Evolutionary conservation across 148 eudicot genomes (phyloP), one percentile per base, ranked within the genome.

Genomic region (Drosera capensis): DNA sequence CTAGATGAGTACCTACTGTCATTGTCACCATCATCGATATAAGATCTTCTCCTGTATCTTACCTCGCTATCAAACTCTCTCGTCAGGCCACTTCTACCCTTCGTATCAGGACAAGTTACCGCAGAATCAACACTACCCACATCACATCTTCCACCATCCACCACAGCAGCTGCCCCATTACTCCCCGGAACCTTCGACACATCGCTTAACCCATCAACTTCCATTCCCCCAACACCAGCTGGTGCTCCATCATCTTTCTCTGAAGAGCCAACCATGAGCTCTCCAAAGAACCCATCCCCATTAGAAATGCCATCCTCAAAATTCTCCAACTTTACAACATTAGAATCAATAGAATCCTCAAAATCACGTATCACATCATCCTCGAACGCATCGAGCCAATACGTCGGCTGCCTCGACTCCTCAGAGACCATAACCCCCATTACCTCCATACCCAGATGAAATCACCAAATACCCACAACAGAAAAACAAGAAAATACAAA

Each of bases 341-440:
- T 46, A 11, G 61, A 31, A 25, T 38, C 22, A 8, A 20, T 45
- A 24, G 61, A 61, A 46, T 51, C 71, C 11, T 71, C 68, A 38
- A 71, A 58, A 49, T 74, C 70, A 41, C 78, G 71, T 2, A 78
- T 68, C 18, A 70, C 25, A 23, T 70, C 60, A 20, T 80, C 97
- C 66, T 88, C 97, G 46, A 86, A 80, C 7, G 97, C 95, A 40
- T 90, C 95, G 6, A 84, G 63, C 97, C 97, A 90, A 52, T 84
- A 90, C 18, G 73, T 71, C 8, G 83, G 66, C 7, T 80, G 64
- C 35, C 51, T 68, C 14, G 45, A 59, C 30, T 57, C 71, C 14
- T 24, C 56, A 3, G 57, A 45, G 44, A 41, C 63, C 56, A 47
- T 44, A 51, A 35, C 55, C 44, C 22, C 50, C 65, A 25, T 40